Evolutionary conservation across 352 stramenopile genomes (phyloP).

Genomic region (Pythium vanterpoolii): DNA sequence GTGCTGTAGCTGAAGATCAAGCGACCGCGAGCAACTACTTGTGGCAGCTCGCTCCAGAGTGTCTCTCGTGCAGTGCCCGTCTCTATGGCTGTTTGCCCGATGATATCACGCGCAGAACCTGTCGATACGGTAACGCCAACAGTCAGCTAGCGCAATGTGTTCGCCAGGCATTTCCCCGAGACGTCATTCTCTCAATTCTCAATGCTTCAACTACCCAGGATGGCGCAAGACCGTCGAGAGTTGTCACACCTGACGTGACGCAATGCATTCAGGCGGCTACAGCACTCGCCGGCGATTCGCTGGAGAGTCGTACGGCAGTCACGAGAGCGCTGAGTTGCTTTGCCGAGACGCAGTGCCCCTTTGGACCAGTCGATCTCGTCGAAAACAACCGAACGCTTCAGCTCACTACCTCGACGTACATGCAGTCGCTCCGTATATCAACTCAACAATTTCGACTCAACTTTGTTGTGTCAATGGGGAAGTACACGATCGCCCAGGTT

Average conservation of each 20-base stretch:
- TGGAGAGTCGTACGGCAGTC: not conserved
- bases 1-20: not conserved
- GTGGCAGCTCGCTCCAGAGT: slow-evolving; percentile 15
- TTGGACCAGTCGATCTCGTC: slow-evolving; percentile 23
- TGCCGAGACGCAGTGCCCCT: slow-evolving; percentile 3
- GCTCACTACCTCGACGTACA: slow-evolving; percentile 1
- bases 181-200: not conserved
- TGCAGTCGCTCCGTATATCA: slow-evolving; percentile 13
- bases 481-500: not conserved
- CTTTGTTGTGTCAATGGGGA: slow-evolving; percentile 3
- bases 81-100: slow-evolving; percentile 9
- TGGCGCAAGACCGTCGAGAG: not conserved
- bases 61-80: slow-evolving; percentile 1
- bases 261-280: slow-evolving; percentile 4
- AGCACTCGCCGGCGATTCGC: not conserved
- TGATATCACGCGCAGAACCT: not conserved
- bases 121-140: slow-evolving; percentile 16
- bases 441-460: not conserved
- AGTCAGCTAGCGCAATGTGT: slow-evolving; percentile 14
- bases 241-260: slow-evolving; percentile 8
- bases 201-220: not conserved
- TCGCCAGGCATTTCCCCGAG: not conserved
- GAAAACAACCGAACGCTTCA: slow-evolving; percentile 13
- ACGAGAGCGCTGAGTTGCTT: slow-evolving; percentile 11
- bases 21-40: not conserved